Evolutionary conservation across 495 filamentous ascomycete species (phyloP), one percentile per base, ranked within the genome.

Genomic region (Amphirosellinia nigrospora): DNA sequence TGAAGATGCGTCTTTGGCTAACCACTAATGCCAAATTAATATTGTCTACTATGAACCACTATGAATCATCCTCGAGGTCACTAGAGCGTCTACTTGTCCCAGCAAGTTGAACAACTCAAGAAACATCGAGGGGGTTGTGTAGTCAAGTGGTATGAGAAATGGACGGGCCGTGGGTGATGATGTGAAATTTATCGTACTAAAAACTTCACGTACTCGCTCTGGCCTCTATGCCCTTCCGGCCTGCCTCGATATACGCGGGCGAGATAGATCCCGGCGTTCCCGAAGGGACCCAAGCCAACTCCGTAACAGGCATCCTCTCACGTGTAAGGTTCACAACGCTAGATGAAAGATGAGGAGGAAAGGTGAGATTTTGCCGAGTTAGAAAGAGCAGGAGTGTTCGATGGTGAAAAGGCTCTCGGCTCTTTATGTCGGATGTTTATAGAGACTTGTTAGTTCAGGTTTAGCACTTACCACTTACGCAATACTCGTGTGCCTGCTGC

Each of bases 211-310:
- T 58, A 70, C 68, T 23, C 38, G 23, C 36, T 48, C 21, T 70
- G 68, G 28, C 19, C 59, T 34, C 48, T 2, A 70, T 64, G 38
- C 36, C 68, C 23, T 58, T 23, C n/a, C 59, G 38, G 28, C 26
- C 1, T 0, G 60, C 50, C 21, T 52, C 23, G 39, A 70, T 10
- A 3, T 48, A 50, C 36, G 7, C 60, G 48, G 21, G 15, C 28
- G 38, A 4, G 62, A 71, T 41, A 52, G 38, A 21, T 23, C 41
- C 62, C 15, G 63, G 69, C 30, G 52, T 61, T 8, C n/a, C 32
- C 19, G 69, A 65, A 11, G 62, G 61, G 23, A 71, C 19, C 62
- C 61, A 71, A 16, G 69, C 69, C 13, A 71, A 32, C 39, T 71
- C 69, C 34, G 69, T 52, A 3, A 66, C 69, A 34, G 69, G 69